Percentiles rank a stretch among this genome's conserved stretches.
These are phyloP conservation scores for Hymenoscyphus salicellus DNA, from an alignment of 2,329 filamentous ascomycete genomes.

Conservation along the genomic window DNA sequence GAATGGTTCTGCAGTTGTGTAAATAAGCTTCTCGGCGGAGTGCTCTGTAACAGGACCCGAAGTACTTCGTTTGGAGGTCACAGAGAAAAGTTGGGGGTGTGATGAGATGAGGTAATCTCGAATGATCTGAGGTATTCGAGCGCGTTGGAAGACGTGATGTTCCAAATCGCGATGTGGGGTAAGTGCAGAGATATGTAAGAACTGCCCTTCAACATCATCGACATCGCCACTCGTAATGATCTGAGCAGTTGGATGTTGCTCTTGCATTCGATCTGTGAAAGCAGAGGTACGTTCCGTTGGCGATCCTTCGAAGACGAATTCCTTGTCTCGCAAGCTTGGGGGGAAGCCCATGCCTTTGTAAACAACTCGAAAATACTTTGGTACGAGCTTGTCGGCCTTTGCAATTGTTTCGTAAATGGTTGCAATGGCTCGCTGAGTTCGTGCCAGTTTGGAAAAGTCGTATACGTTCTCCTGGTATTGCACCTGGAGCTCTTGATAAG, in stretches of 20 bases:
- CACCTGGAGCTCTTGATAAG: conserved; percentile 85
- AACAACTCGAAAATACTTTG: conserved; percentile 86
- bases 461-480: conserved; percentile 89
- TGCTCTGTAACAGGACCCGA: conserved; percentile 68
- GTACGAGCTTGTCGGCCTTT: conserved; percentile 73
- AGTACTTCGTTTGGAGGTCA: conserved; percentile 69
- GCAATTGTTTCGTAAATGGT: conserved; percentile 86
- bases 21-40: conserved; percentile 78
- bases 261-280: conserved; percentile 89
- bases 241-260: conserved; percentile 82
- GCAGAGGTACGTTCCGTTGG: conserved; percentile 71
- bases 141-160: conserved; percentile 83
- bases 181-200: conserved; percentile 76
- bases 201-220: conserved; percentile 87
- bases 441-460: conserved; percentile 87
- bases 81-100: conserved; percentile 73
- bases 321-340: conserved; percentile 75
- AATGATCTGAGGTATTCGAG: conserved; percentile 77
- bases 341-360: conserved; percentile 91
- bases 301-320: conserved; percentile 85
- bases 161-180: conserved; percentile 76
- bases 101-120: conserved; percentile 83
- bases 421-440: conserved; percentile 85
- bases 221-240: conserved; percentile 68
- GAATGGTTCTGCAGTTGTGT: conserved; percentile 79